phyloP scores from a whole-genome alignment of 805 yeast species.

The Candida manassasensis region DNA sequence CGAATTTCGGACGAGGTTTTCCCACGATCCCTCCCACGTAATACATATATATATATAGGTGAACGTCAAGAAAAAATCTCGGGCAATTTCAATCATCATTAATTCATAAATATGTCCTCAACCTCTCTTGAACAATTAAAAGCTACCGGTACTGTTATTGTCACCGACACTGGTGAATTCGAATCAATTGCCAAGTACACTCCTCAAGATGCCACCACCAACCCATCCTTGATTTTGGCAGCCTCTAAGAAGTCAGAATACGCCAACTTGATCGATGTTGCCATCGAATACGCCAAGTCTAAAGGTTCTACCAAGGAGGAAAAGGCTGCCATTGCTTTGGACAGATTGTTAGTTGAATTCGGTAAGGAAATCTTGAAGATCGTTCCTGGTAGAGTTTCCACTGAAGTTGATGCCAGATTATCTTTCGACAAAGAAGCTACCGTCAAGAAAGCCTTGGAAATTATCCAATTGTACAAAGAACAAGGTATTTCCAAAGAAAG shows the following conservation, averaged over 20 bases:
- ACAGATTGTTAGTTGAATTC: constrained; percentile 89
- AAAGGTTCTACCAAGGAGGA: constrained; percentile 54
- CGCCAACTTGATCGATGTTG: constrained; percentile 83
- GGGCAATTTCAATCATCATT: no score
- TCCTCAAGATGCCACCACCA: constrained; percentile 99
- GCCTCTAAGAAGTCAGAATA: constrained; percentile 90
- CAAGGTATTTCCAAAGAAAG: constrained; percentile 86
- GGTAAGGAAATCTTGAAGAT: constrained; percentile 89
- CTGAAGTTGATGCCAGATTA: constrained; percentile 98
- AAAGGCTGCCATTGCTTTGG: constrained; percentile 80
- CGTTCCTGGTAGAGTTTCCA: constrained; percentile 98
- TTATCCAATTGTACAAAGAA: constrained; percentile 81
- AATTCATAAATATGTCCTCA: constrained; percentile 22
- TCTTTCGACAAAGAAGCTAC: constrained; percentile 95
- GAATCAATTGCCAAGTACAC: constrained; percentile 96
- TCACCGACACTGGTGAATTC: constrained; percentile 98
- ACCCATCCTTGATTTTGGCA: constrained; percentile 95
- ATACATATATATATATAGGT: constrained; percentile 2
- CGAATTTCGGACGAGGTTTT: no score
- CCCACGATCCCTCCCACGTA: no score
- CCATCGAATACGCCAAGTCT: constrained; percentile 73
- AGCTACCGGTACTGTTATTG: constrained; percentile 93
- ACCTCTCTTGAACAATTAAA: constrained; percentile 89
- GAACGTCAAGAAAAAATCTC: background rate
- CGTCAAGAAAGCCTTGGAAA: constrained; percentile 85